Percentiles rank a stretch among this genome's conserved stretches.
Evolutionary conservation across 2,329 filamentous ascomycete species (phyloP).

Genomic region (Pseudodiploospora longispora): DNA sequence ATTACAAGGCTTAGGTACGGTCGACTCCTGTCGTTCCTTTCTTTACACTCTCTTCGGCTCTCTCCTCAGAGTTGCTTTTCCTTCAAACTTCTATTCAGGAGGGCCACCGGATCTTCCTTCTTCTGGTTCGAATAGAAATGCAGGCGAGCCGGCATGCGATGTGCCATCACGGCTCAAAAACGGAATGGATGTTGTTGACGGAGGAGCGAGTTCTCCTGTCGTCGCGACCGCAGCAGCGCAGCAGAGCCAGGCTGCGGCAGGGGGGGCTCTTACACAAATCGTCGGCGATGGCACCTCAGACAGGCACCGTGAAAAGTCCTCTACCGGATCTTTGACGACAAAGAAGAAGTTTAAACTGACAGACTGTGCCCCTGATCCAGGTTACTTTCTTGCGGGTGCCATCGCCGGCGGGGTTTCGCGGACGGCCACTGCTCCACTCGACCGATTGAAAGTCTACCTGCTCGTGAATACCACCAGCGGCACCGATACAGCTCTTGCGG

Average conservation of each 20-base stretch:
- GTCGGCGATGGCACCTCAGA: conserved; percentile 28
- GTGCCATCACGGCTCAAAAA: conserved; percentile 7
- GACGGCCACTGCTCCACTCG: conserved; percentile 90
- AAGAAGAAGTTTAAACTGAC: conserved; percentile 49
- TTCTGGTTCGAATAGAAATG: conserved; percentile 3
- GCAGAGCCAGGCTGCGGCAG: conserved; percentile 15
- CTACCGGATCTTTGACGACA: conserved; percentile 25
- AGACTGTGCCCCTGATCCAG: conserved; percentile 73
- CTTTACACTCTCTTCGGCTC: conserved; percentile 67
- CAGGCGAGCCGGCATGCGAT: conserved; percentile 1
- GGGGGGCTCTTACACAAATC: conserved; percentile 15
- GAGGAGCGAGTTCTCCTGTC: conserved; percentile 10
- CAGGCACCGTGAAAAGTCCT: conserved; percentile 21
- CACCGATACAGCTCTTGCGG: conserved; percentile 49
- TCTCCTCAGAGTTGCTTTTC: conserved; percentile 58
- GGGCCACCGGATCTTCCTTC: conserved; percentile 5
- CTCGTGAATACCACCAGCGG: conserved; percentile 69
- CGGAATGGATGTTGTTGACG: conserved; percentile 10
- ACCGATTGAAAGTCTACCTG: conserved; percentile 94
- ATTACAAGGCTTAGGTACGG: conserved; percentile 90
- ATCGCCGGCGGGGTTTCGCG: conserved; percentile 90
- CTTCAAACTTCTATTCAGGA: conserved; percentile 20
- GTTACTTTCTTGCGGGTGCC: conserved; percentile 95
- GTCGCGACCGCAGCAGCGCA: conserved; percentile 17
- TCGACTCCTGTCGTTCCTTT: conserved; percentile 46